Evolutionary conservation across 257 asterid genomes (phyloP).

Genomic region (Jacaranda mimosifolia): DNA sequence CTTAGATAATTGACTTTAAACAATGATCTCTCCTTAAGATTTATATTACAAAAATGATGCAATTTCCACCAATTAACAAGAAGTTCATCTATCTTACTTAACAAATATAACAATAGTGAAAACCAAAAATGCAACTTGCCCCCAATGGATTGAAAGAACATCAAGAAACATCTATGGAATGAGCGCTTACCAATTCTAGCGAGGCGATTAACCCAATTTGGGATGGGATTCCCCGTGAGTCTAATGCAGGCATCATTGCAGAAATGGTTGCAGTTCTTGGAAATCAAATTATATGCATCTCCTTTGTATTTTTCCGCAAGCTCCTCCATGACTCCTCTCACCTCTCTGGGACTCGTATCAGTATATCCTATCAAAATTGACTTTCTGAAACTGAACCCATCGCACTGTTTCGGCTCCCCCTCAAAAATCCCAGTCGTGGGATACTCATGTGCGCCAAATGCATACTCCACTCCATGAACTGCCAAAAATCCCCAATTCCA

Average conservation of each 20-base stretch:
- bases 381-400: conserved; percentile 64
- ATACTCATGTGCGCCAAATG: conserved; percentile 69
- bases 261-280: conserved; percentile 79
- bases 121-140: too few relatives aligned
- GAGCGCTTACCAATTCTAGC: conserved; percentile 59
- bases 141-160: neutral
- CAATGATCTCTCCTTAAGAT: too few relatives aligned
- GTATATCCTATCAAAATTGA: conserved; percentile 68
- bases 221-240: conserved; percentile 66
- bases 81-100: too few relatives aligned
- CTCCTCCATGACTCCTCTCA: conserved; percentile 52
- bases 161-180: neutral
- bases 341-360: conserved; percentile 47
- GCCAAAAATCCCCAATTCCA: conserved; percentile 12
- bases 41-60: too few relatives aligned
- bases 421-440: conserved; percentile 69
- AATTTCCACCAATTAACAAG: too few relatives aligned
- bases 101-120: too few relatives aligned
- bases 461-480: conserved; percentile 74
- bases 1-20: too few relatives aligned
- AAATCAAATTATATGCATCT: conserved; percentile 60
- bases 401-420: conserved; percentile 64
- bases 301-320: conserved; percentile 64
- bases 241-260: conserved; percentile 65
- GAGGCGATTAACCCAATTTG: conserved; percentile 76